Base-by-base conservation (phyloP, 352 stramenopile species). In the Globisporangium rhizosaccharum region DNA sequence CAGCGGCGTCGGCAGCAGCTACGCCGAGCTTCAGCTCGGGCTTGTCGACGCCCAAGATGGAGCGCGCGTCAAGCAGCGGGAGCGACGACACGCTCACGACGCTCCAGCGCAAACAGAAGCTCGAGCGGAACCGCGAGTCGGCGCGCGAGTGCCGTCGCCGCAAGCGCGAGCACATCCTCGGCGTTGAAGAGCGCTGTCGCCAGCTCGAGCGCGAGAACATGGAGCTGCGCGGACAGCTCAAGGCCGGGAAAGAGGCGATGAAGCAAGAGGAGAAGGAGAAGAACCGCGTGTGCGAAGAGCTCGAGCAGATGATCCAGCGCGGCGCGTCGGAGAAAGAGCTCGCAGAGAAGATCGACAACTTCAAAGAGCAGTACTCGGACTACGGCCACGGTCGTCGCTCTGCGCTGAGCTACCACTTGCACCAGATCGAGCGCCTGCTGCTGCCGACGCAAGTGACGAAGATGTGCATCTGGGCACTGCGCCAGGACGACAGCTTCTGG, bases 261-360 rank as follows among this genome's bases (percentile, higher is more conserved):
- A 87, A 88, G 54, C 78, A 87, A 56, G 86, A 94, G 58, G 79
- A 93, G 58, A 81, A 88, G 36, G 87, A 93, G 60, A 94, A 91
- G 68, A 88, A 94, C 56, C 79, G 77, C 36, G 79, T 94, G 57
- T 91, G 79, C 56, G 76, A 92, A 57, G 80, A 93, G 59, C 73
- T 94, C 6, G 78, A 91, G 65, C 67, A 81, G 45, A 93, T 94
- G 85, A 90, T 94, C 57, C 68, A 88, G 66, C 68, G 79, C 44
- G 79, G 77, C 44, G 82, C 82, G 39, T 86, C 68, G 10, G 92
- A 97, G 71, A 86, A 85, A 39, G 86, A 93, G 57, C 82, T 98
- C 8, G 93, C 93, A 51, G 85, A 96, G 59, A 97, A 97, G 71
- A 97, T 98, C 49, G 89, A 98, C 74, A 97, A 97, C 66, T 97